A percentile compares a stretch with the other conserved stretches of the same genome.
phyloP scores from a whole-genome alignment of 139 green algal species.

The Zygnema cylindricum region DNA sequence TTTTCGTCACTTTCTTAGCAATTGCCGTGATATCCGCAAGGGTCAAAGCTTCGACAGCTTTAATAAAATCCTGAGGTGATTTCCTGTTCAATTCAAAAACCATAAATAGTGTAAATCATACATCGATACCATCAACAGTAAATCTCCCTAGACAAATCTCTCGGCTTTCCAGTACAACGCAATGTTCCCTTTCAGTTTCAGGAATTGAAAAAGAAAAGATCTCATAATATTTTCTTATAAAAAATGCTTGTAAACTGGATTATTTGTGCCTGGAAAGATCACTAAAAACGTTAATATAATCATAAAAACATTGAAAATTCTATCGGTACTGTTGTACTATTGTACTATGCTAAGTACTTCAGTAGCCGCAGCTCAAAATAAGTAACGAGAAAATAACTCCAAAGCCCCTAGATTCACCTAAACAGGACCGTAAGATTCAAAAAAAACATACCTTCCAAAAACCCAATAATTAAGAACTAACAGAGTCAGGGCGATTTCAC shows the following conservation, averaged over 20 bases:
- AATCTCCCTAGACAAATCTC: not conserved
- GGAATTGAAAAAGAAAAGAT: not conserved
- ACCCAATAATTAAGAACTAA: too few relatives aligned
- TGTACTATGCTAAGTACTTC: too few relatives aligned
- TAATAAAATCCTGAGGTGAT: conserved; percentile 40
- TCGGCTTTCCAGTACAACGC: not conserved
- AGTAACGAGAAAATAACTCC: too few relatives aligned
- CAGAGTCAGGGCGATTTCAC: too few relatives aligned
- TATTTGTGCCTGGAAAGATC: too few relatives aligned
- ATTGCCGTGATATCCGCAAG: conserved; percentile 17
- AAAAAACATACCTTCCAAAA: too few relatives aligned
- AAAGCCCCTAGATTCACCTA: too few relatives aligned
- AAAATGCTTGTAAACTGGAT: too few relatives aligned
- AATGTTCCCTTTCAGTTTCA: not conserved
- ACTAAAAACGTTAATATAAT: not conserved
- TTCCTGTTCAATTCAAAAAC: conserved; percentile 29
- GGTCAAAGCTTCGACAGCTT: conserved; percentile 42
- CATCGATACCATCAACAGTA: conserved; percentile 17
- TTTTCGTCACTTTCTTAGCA: conserved; percentile 47
- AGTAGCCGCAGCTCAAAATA: too few relatives aligned
- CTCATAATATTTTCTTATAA: too few relatives aligned
- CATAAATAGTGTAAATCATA: not conserved
- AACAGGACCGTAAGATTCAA: too few relatives aligned
- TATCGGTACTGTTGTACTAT: too few relatives aligned
- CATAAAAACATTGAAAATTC: not conserved